These are phyloP conservation scores for Sanguinoderma infundibulare DNA, from an alignment of 1,284 basidiomycete genomes.

Conservation along the genomic window DNA sequence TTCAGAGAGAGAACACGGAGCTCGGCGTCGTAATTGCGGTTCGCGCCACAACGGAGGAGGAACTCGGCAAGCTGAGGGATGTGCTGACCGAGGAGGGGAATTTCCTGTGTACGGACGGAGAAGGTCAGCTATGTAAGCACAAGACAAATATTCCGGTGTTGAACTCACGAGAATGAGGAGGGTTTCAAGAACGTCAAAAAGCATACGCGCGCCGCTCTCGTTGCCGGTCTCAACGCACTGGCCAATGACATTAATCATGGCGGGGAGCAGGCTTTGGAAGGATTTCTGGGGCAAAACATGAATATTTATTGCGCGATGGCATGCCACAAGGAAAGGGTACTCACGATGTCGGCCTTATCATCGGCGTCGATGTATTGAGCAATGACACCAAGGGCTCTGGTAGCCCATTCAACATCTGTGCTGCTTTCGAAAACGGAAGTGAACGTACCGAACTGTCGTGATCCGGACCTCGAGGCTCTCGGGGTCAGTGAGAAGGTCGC, in stretches of 20 bases:
- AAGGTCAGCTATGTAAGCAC: neutral
- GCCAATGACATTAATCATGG: constrained; percentile 90
- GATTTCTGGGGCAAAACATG: constrained; percentile 57
- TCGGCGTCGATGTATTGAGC: constrained; percentile 93
- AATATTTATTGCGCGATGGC: constrained; percentile 1
- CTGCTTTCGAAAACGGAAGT: neutral
- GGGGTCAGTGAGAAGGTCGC: constrained; percentile 80
- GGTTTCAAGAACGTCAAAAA: constrained; percentile 97
- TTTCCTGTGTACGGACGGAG: constrained; percentile 63
- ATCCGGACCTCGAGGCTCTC: constrained; percentile 92
- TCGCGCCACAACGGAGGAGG: constrained; percentile 86
- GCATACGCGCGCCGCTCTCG: constrained; percentile 84
- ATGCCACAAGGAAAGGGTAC: neutral
- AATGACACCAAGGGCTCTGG: constrained; percentile 88
- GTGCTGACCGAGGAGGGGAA: constrained; percentile 89
- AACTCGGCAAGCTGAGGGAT: constrained; percentile 90
- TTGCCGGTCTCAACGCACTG: constrained; percentile 86
- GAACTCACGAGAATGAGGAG: constrained; percentile 83
- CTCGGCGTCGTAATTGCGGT: constrained; percentile 79
- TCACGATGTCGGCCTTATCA: constrained; percentile 86
- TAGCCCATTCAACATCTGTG: no score
- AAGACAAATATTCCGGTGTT: neutral
- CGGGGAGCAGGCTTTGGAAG: constrained; percentile 89
- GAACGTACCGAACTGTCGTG: constrained; percentile 78
- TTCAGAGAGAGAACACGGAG: constrained; percentile 93